Evolutionary conservation across 108 stramenopile species (phyloP).

Genomic region (Nitzschia putrida): DNA sequence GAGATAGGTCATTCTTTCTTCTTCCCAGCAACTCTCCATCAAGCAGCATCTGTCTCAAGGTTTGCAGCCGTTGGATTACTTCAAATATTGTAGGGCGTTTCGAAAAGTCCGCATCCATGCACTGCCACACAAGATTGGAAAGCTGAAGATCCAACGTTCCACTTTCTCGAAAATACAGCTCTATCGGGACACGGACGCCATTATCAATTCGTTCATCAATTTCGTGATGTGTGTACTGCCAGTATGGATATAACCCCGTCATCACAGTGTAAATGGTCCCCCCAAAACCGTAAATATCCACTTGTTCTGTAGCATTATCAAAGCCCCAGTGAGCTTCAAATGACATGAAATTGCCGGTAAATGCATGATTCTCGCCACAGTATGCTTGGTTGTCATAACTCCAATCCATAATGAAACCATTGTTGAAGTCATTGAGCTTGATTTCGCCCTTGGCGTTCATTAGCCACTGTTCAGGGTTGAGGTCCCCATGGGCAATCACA

Average conservation of each 20-base stretch:
- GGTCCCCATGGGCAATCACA: slow-evolving; percentile 60
- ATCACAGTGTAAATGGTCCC: slow-evolving; percentile 57
- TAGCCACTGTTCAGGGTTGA: slow-evolving; percentile 78
- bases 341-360: slow-evolving; percentile 19
- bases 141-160: no score
- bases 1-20: no score
- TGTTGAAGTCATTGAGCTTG: slow-evolving; percentile 80
- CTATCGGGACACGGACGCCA: no score
- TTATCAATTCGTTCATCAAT: no score
- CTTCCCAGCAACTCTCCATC: no score
- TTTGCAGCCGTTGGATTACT: no score
- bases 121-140: no score
- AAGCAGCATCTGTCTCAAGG: no score
- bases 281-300: slow-evolving; percentile 57
- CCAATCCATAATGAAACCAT: slow-evolving; percentile 16
- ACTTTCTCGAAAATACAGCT: no score
- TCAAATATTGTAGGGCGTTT: slow-evolving; percentile 44
- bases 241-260: slow-evolving; percentile 46
- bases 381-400: no score
- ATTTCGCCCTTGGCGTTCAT: slow-evolving; percentile 49
- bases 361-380: not conserved
- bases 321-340: slow-evolving; percentile 48
- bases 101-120: slow-evolving; percentile 37
- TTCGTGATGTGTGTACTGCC: slow-evolving; percentile 7
- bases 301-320: slow-evolving; percentile 41